Conservation (phyloP, 371 early-diverging fungal genomes). For the Encephalitozoon intestinalis region DNA sequence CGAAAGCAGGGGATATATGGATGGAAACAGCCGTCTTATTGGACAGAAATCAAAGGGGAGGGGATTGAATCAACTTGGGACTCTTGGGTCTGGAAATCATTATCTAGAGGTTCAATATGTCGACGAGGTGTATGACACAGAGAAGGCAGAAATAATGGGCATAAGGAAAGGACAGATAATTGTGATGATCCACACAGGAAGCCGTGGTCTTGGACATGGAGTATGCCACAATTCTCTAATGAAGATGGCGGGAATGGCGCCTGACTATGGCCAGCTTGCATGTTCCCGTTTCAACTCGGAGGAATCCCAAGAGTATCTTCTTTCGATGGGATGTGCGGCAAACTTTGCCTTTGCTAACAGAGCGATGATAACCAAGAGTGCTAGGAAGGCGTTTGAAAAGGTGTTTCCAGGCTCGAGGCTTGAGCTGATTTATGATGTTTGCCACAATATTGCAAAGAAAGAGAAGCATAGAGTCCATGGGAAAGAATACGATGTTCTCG, state of each 20-base stretch:
- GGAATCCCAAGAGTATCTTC: slow-evolving; percentile 47
- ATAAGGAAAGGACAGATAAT: slow-evolving; percentile 50
- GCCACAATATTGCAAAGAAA: slow-evolving; percentile 56
- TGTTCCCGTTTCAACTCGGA: slow-evolving; percentile 11
- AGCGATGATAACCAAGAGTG: slow-evolving; percentile 45
- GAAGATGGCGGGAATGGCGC: neutral
- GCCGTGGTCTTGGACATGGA: slow-evolving; percentile 57
- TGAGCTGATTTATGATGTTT: slow-evolving; percentile 56
- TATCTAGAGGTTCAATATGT: slow-evolving; percentile 60
- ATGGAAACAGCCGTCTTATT: slow-evolving; percentile 29
- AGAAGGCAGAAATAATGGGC: slow-evolving; percentile 25
- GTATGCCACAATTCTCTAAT: slow-evolving; percentile 39
- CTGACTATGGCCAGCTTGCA: neutral
- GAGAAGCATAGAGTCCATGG: slow-evolving; percentile 27
- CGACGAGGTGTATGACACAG: slow-evolving; percentile 49
- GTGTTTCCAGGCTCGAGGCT: slow-evolving; percentile 16
- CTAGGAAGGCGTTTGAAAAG: slow-evolving; percentile 37
- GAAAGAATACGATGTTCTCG: slow-evolving; percentile 25
- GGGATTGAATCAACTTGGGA: slow-evolving; percentile 53
- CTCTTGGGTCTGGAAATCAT: slow-evolving; percentile 61
- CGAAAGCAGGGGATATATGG: slow-evolving; percentile 50
- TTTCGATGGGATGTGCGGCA: slow-evolving; percentile 46
- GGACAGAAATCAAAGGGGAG: slow-evolving; percentile 49
- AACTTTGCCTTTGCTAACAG: slow-evolving; percentile 62
- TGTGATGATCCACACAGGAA: slow-evolving; percentile 59